phyloP scores from a whole-genome alignment of 2,329 filamentous ascomycete genomes.

The Penicillium paneum region DNA sequence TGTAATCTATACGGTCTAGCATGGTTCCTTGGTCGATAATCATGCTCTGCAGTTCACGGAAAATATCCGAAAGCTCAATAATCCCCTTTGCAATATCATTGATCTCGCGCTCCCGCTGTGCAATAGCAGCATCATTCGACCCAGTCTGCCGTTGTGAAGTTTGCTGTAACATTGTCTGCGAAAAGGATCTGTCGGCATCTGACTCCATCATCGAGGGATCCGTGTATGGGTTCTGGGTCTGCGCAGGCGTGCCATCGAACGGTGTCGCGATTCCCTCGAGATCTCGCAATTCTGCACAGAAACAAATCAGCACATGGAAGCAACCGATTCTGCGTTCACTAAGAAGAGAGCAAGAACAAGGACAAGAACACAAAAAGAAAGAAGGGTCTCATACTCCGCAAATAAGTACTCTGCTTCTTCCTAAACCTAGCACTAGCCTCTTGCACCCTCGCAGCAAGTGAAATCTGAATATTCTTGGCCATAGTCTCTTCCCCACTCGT shows the following conservation, averaged over 20 bases:
- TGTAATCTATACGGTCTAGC: slow-evolving; percentile 95
- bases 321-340: slow-evolving; percentile 11
- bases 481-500: slow-evolving; percentile 86
- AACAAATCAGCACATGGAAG: neutral
- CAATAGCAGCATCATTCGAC: slow-evolving; percentile 78
- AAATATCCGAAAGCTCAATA: slow-evolving; percentile 93
- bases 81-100: slow-evolving; percentile 98
- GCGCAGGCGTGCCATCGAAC: slow-evolving; percentile 50
- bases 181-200: slow-evolving; percentile 87
- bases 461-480: slow-evolving; percentile 94
- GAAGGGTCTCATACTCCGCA: slow-evolving; percentile 67
- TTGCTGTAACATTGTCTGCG: slow-evolving; percentile 81
- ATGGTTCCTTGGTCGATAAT: slow-evolving; percentile 89
- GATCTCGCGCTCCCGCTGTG: slow-evolving; percentile 92
- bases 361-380: neutral
- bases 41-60: slow-evolving; percentile 94
- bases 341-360: neutral
- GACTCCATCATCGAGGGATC: slow-evolving; percentile 90
- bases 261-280: slow-evolving; percentile 61
- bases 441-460: slow-evolving; percentile 80
- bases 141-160: slow-evolving; percentile 57
- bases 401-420: slow-evolving; percentile 94
- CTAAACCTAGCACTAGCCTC: slow-evolving; percentile 88
- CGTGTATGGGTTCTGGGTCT: slow-evolving; percentile 63
- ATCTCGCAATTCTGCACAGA: slow-evolving; percentile 64